A percentile compares a stretch with the other conserved stretches of the same genome.
These are phyloP conservation scores for Aureobasidium sp. DNA, from an alignment of 2,329 filamentous ascomycete genomes.

Conservation along the genomic window DNA sequence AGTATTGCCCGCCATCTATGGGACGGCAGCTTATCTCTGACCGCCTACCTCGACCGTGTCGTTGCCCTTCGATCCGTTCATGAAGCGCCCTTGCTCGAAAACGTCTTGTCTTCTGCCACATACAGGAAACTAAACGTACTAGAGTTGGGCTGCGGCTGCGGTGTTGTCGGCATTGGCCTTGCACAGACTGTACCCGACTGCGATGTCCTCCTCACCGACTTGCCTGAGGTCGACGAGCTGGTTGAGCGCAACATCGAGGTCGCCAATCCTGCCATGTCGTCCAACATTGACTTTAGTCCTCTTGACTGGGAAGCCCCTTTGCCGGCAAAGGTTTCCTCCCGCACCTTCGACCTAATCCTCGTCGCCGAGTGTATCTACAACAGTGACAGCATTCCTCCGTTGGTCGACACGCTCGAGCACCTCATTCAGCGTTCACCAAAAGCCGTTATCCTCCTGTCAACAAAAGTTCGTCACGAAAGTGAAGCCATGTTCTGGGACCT, in stretches of 20 bases:
- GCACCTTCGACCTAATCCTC: constrained; percentile 51
- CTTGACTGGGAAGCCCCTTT: constrained; percentile 57
- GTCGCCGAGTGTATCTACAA: constrained; percentile 70
- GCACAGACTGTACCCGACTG: constrained; percentile 44
- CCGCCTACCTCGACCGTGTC: constrained; percentile 42
- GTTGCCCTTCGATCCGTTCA: constrained; percentile 25
- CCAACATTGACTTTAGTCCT: constrained; percentile 39
- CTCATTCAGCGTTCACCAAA: constrained; percentile 41
- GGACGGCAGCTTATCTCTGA: constrained; percentile 54
- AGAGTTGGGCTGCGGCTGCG: constrained; percentile 61
- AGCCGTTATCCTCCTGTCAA: constrained; percentile 49
- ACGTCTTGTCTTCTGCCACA: constrained; percentile 29
- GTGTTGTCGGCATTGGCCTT: constrained; percentile 58
- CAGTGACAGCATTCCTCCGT: constrained; percentile 53
- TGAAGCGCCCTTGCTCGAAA: constrained; percentile 29
- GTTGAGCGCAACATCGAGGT: constrained; percentile 46
- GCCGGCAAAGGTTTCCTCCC: constrained; percentile 26
- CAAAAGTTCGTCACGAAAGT: constrained; percentile 60
- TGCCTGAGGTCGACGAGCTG: constrained; percentile 55
- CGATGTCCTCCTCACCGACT: constrained; percentile 54
- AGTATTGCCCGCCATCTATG: constrained; percentile 66
- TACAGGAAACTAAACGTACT: constrained; percentile 43
- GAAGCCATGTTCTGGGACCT: constrained; percentile 59
- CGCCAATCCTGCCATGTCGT: constrained; percentile 34
- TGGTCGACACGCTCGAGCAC: constrained; percentile 49